Evolutionary conservation across 371 early-diverging fungal species (phyloP), one percentile per base, ranked within the genome.

Genomic region (Actinomucor elegans): DNA sequence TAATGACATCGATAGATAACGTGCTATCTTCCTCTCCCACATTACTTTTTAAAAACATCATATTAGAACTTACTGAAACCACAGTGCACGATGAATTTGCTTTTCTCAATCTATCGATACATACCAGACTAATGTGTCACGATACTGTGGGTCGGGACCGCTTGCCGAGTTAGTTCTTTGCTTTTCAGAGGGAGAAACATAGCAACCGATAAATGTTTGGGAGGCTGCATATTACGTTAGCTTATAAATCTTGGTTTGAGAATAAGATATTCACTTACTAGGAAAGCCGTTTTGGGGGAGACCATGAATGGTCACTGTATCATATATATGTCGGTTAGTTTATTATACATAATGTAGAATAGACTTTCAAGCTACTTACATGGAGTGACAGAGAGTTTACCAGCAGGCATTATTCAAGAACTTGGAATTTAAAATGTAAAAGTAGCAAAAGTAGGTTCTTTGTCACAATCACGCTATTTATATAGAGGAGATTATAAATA

Each of bases 131-230:
- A 75, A 48, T 5, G 60, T 63, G 11, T 75, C 64, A 27, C 67
- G 59, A 48, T 61, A 75, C 12, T 66, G 62, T 17, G 73, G 73
- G 26, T 72, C 68, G 40, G 70, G 60, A 4, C 73, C 76, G 15
- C 44, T 36, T 17, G 55, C 65, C 29, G 66, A 58, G 14, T 52
- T 60, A 4, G 76, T 75, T 24, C 73, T 63, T n/a, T 75, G 70
- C 61, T 75, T 72, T 20, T 75, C 64, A 31, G 52, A 44, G 18
- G 64, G 62, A 27, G 55, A 61, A 47, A 75, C 55, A 29, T 61
- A 75, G 21, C 64, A 72, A 5, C 73, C 70, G 27, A 75, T n/a
- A 51, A 70, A 75, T 21, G 66, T 57, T 15, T 36, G 50, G 31
- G 62, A 54, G n/a, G 55, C 71, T 71, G 15, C 18, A 26, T 33